Percentiles rank a stretch among this genome's conserved stretches.
These are phyloP conservation scores for Podaxis sp. DNA, from an alignment of 768 basidiomycete genomes.

Conservation along the genomic window DNA sequence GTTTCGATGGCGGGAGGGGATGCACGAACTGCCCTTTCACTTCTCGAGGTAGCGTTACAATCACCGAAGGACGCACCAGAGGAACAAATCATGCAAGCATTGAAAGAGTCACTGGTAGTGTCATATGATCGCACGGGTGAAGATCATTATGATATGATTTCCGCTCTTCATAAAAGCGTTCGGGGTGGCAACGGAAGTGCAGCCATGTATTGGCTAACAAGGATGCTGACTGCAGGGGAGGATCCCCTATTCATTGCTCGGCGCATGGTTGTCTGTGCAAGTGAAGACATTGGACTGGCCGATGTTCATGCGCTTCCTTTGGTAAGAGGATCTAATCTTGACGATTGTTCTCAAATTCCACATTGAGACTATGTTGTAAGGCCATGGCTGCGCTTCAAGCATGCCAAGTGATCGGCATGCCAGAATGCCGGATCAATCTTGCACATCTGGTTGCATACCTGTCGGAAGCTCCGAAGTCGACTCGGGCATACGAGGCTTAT, in stretches of 20 bases:
- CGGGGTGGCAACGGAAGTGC: conserved; percentile 74
- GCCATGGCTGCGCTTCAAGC: conserved; percentile 61
- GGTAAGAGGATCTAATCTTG: conserved; percentile 31
- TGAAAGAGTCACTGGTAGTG: conserved; percentile 60
- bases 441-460: conserved; percentile 77
- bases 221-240: conserved; percentile 78
- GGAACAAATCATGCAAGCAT: conserved; percentile 44
- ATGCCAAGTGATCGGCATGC: conserved; percentile 74
- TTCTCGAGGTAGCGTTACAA: conserved; percentile 65
- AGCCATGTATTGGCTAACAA: conserved; percentile 85
- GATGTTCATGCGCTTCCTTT: conserved; percentile 74
- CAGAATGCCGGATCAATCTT: conserved; percentile 74
- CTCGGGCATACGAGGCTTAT: conserved; percentile 76
- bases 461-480: conserved; percentile 79
- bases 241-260: conserved; percentile 76
- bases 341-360: background rate
- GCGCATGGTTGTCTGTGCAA: conserved; percentile 74
- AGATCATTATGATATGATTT: conserved; percentile 76
- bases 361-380: conserved; percentile 24
- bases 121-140: conserved; percentile 78
- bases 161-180: conserved; percentile 79
- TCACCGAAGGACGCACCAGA: conserved; percentile 38
- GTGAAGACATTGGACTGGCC: conserved; percentile 82
- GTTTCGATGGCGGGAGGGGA: conserved; percentile 60
- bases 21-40: conserved; percentile 72